phyloP scores from a whole-genome alignment of 495 filamentous ascomycete genomes.

The Venustampulla echinocandica region DNA sequence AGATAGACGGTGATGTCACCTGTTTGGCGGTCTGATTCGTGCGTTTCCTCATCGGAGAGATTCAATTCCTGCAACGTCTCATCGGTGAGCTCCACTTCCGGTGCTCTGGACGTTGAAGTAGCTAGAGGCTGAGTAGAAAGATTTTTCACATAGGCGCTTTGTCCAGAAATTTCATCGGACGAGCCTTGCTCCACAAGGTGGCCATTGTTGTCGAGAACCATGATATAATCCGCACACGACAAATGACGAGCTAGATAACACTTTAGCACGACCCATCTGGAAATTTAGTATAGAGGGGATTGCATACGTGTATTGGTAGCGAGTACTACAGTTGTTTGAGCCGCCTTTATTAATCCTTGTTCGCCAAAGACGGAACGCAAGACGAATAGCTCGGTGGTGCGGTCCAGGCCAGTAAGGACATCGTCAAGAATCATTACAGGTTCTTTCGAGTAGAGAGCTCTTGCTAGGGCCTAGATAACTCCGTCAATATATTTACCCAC shows the following conservation, averaged over 20 bases:
- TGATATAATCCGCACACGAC: slow-evolving; percentile 39
- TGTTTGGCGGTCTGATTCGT: slow-evolving; percentile 1
- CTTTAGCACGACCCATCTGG: no score
- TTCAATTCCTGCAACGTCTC: not conserved
- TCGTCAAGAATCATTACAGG: slow-evolving; percentile 27
- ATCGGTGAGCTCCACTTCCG: not conserved
- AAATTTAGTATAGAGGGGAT: no score
- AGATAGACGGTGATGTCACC: not conserved
- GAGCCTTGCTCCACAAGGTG: slow-evolving; percentile 38
- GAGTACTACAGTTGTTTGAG: slow-evolving; percentile 34
- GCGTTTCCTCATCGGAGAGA: no score
- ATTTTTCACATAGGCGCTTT: slow-evolving; percentile 35
- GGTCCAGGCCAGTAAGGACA: slow-evolving; percentile 44
- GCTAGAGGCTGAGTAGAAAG: slow-evolving; percentile 24
- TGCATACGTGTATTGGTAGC: slow-evolving; percentile 25
- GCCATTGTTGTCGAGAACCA: slow-evolving; percentile 38
- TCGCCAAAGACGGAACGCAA: slow-evolving; percentile 44
- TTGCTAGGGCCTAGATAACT: slow-evolving; percentile 22
- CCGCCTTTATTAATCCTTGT: slow-evolving; percentile 41
- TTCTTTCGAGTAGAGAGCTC: slow-evolving; percentile 23
- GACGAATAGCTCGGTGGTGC: slow-evolving; percentile 45
- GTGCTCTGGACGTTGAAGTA: not conserved
- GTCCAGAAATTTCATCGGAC: slow-evolving; percentile 33
- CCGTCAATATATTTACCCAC: no score
- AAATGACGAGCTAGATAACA: no score